These are phyloP conservation scores for Noccaea bulbosa DNA, from an alignment of 345 rosid genomes.

Conservation along the genomic window DNA sequence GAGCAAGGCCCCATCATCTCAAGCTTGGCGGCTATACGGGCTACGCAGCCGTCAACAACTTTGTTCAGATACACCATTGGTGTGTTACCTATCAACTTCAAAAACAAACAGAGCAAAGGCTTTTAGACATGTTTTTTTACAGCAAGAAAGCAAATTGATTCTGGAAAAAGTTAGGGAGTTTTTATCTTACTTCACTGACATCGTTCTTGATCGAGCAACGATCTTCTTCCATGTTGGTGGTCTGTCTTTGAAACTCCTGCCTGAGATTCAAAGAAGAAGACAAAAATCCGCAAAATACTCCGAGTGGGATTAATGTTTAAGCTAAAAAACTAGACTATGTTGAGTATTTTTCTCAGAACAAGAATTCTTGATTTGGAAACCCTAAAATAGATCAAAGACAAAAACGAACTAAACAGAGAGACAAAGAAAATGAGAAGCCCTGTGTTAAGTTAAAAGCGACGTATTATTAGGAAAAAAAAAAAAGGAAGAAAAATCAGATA, in stretches of 20 bases:
- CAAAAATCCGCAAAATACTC: background rate
- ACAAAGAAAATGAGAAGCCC: no score
- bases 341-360: no score
- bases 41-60: slow-evolving; percentile 62
- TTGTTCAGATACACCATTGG: slow-evolving; percentile 72
- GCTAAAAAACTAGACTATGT: no score
- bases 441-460: no score
- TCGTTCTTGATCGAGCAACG: slow-evolving; percentile 41
- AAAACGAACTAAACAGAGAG: no score
- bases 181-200: slow-evolving; percentile 42
- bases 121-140: background rate
- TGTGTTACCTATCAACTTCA: slow-evolving; percentile 64
- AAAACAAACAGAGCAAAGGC: background rate
- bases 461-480: no score
- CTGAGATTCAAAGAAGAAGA: slow-evolving; percentile 1
- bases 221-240: slow-evolving; percentile 41
- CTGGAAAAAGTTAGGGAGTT: background rate
- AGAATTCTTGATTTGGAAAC: no score
- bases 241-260: slow-evolving; percentile 16
- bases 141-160: slow-evolving; percentile 5
- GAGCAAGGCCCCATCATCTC: slow-evolving; percentile 61
- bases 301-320: no score
- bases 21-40: slow-evolving; percentile 70
- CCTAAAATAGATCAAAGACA: no score
- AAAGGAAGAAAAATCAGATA: no score